Evolutionary conservation across 1,284 basidiomycete genomes (phyloP).

Genomic region (Ceratobasidium sp.): DNA sequence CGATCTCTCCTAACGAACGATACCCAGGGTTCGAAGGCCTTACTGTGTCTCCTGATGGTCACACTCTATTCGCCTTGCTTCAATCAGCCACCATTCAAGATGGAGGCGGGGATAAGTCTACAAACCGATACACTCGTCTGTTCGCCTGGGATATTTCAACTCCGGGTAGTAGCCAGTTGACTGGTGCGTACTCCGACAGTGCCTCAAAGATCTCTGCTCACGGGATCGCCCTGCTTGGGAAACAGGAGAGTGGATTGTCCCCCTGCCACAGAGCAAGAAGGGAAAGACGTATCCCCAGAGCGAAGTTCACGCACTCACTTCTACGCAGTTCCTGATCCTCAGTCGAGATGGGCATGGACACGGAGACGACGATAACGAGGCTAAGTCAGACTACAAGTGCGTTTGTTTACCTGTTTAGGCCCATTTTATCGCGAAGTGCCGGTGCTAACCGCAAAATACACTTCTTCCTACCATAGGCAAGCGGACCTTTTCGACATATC

Average conservation of each 20-base stretch:
- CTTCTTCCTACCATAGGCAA: conserved; percentile 49
- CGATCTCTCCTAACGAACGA: neutral
- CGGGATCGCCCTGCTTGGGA: neutral
- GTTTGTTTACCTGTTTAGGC: conserved; percentile 41
- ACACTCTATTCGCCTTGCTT: conserved; percentile 64
- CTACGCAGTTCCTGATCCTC: conserved; percentile 62
- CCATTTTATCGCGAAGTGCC: neutral
- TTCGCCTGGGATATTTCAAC: conserved; percentile 61
- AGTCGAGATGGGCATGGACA: conserved; percentile 67
- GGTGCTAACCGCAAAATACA: neutral
- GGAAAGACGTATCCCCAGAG: conserved; percentile 61
- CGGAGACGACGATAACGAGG: conserved; percentile 59
- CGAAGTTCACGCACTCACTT: conserved; percentile 64
- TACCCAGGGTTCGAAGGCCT: conserved; percentile 66
- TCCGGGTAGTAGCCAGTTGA: conserved; percentile 40
- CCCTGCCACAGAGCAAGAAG: conserved; percentile 61
- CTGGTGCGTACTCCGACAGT: conserved; percentile 44
- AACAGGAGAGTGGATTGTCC: conserved; percentile 66
- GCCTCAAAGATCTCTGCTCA: neutral
- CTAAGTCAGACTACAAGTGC: conserved; percentile 64
- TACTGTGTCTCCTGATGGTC: conserved; percentile 59
- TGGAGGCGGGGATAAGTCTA: conserved; percentile 58
- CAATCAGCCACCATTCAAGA: conserved; percentile 72
- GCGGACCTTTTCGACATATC: conserved; percentile 65
- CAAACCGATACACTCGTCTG: conserved; percentile 60